A percentile compares a stretch with the other conserved stretches of the same genome.
Evolutionary conservation across 257 asterid species (phyloP).

Genomic region (Ophiorrhiza pumila): DNA sequence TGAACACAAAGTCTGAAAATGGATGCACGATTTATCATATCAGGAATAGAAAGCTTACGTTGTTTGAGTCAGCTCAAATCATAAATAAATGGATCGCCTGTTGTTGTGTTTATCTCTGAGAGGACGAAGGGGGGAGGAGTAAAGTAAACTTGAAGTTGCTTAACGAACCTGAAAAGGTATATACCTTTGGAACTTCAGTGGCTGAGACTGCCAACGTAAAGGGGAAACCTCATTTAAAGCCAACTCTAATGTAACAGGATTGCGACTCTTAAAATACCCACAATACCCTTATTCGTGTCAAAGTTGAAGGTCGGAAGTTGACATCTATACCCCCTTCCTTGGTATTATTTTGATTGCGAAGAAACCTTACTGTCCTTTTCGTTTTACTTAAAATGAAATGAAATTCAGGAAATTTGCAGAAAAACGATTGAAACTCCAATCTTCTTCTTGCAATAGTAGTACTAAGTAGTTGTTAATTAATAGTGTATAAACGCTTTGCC

Average conservation of each 20-base stretch:
- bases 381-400: no score
- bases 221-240: background rate
- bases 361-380: no score
- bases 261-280: slow-evolving; percentile 5
- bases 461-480: no score
- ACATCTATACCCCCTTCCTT: no score
- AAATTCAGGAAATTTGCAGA: no score
- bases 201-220: background rate
- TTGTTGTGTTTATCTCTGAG: no score
- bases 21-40: background rate
- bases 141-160: background rate
- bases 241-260: background rate
- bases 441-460: no score
- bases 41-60: slow-evolving; percentile 12
- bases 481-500: no score
- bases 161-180: background rate
- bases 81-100: background rate
- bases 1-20: background rate
- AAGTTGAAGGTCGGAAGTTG: no score
- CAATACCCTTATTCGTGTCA: slow-evolving; percentile 2
- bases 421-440: no score
- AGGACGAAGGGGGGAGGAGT: background rate
- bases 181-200: background rate
- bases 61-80: background rate
- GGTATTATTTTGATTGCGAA: no score